Evolutionary conservation across 164 flowering plant genomes (phyloP).

Genomic region (Chimonanthus praecox): DNA sequence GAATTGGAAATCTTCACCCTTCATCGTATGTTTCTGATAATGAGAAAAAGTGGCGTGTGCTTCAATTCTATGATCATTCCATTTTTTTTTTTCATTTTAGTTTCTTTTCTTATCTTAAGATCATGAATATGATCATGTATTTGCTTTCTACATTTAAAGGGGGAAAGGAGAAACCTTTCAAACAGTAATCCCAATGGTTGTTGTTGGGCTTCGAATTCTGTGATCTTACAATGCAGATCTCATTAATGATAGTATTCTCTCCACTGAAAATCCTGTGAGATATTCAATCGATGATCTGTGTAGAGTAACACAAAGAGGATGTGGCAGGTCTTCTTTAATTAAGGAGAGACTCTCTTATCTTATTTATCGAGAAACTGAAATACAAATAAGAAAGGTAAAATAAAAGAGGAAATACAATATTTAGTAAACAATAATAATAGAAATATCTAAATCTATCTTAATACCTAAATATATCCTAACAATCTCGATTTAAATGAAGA

Average conservation of each 20-base stretch:
- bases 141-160: not conserved
- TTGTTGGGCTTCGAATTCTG: too few relatives aligned
- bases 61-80: not conserved
- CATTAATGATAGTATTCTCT: not conserved
- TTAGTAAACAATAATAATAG: not conserved
- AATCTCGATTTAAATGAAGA: too few relatives aligned
- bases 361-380: not conserved
- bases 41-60: not conserved
- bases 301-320: slow-evolving; percentile 3
- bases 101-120: not conserved
- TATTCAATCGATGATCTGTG: not conserved
- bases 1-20: slow-evolving; percentile 10
- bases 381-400: not conserved
- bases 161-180: not conserved
- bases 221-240: too few relatives aligned
- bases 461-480: not conserved
- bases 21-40: slow-evolving; percentile 1
- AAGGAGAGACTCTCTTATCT: not conserved
- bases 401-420: too few relatives aligned
- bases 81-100: not conserved
- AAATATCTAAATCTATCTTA: not conserved
- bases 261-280: slow-evolving; percentile 5
- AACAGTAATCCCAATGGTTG: not conserved
- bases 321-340: not conserved
- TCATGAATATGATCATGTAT: not conserved